Evolutionary conservation across 495 filamentous ascomycete genomes (phyloP).

Genomic region (Polyplosphaeria fusca): DNA sequence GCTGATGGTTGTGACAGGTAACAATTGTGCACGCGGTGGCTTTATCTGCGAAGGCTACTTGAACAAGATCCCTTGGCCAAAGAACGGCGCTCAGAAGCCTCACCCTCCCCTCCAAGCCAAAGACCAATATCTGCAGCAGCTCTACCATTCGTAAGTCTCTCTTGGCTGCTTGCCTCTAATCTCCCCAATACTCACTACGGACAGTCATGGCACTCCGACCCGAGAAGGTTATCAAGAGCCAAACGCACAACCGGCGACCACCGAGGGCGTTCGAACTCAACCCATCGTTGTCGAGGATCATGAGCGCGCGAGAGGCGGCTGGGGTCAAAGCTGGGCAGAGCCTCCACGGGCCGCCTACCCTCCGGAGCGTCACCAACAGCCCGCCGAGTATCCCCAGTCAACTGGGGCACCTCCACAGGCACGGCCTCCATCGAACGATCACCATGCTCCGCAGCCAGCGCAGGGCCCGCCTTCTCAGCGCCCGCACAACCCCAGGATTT

Average conservation of each 20-base stretch:
- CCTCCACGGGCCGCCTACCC: slow-evolving; percentile 33
- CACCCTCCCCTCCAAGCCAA: slow-evolving; percentile 84
- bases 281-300: slow-evolving; percentile 48
- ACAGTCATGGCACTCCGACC: slow-evolving; percentile 23
- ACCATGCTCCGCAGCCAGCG: slow-evolving; percentile 10
- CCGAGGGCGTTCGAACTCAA: slow-evolving; percentile 41
- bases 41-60: slow-evolving; percentile 95
- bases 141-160: slow-evolving; percentile 28
- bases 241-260: not conserved
- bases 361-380: slow-evolving; percentile 31
- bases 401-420: slow-evolving; percentile 4
- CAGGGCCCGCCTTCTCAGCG: slow-evolving; percentile 8
- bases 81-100: slow-evolving; percentile 55
- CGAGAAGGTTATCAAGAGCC: slow-evolving; percentile 27
- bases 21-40: slow-evolving; percentile 87
- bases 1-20: slow-evolving; percentile 54
- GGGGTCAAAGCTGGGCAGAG: slow-evolving; percentile 13
- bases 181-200: not conserved
- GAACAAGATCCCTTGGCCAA: slow-evolving; percentile 69
- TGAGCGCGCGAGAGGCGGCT: slow-evolving; percentile 28
- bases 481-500: slow-evolving; percentile 14
- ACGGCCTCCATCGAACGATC: slow-evolving; percentile 16
- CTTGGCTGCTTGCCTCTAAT: not conserved
- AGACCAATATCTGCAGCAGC: slow-evolving; percentile 53
- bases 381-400: slow-evolving; percentile 13